phyloP scores from a whole-genome alignment of 108 stramenopile species.

The Conticribra guillardii region DNA sequence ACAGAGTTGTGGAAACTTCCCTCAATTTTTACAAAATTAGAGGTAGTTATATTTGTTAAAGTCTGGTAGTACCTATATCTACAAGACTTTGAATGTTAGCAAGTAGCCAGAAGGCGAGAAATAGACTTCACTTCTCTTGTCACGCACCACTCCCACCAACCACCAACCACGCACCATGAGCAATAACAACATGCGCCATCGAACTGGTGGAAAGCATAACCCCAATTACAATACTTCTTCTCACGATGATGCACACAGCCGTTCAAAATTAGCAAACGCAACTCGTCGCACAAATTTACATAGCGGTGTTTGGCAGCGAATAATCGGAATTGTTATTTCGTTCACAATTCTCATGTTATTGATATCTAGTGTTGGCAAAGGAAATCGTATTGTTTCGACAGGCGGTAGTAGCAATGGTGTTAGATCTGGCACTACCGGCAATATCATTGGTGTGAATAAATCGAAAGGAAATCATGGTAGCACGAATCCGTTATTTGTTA shows the following conservation, averaged over 20 bases:
- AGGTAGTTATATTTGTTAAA: too few relatives aligned
- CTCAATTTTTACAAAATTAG: too few relatives aligned
- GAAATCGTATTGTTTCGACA: background rate
- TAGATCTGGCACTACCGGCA: too few relatives aligned
- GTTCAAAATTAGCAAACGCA: constrained; percentile 3
- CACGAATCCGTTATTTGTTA: constrained; percentile 69
- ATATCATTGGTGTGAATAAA: constrained; percentile 3
- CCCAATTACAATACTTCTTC: background rate
- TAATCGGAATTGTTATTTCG: constrained; percentile 17
- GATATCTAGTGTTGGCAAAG: constrained; percentile 15
- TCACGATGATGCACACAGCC: constrained; percentile 1
- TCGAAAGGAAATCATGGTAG: too few relatives aligned
- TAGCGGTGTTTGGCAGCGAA: constrained; percentile 28
- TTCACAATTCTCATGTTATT: constrained; percentile 20
- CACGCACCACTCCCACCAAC: too few relatives aligned
- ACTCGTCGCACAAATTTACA: constrained; percentile 32
- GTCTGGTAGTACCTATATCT: too few relatives aligned
- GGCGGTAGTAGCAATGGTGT: background rate
- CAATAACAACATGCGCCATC: constrained; percentile 21
- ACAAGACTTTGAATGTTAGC: too few relatives aligned
- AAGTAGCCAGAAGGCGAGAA: too few relatives aligned
- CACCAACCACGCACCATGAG: constrained; percentile 2
- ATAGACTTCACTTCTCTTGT: too few relatives aligned
- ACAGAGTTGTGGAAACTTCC: too few relatives aligned
- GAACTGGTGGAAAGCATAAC: constrained; percentile 3